Evolutionary conservation across 2,329 filamentous ascomycete genomes (phyloP).

Genomic region (Calonectria hongkongensis): DNA sequence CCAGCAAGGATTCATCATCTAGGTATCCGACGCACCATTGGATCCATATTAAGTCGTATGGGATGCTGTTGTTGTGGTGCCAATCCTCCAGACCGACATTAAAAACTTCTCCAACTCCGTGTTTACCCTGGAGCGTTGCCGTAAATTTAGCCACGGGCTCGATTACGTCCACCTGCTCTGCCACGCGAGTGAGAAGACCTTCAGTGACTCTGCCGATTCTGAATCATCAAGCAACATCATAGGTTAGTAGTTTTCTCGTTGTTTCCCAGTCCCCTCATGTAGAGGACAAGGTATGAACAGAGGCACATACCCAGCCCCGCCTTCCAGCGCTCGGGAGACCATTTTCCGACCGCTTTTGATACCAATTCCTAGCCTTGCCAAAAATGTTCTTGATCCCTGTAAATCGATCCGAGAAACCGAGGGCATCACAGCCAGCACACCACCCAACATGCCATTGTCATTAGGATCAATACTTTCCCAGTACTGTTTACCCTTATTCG

Average conservation of each 20-base stretch:
- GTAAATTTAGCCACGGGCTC: constrained; percentile 92
- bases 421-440: constrained; percentile 63
- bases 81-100: constrained; percentile 85
- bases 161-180: constrained; percentile 85
- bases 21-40: constrained; percentile 94
- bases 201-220: constrained; percentile 90
- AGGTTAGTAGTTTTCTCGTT: not conserved
- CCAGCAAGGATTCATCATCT: constrained; percentile 81
- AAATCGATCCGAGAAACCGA: constrained; percentile 78
- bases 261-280: not conserved
- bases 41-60: constrained; percentile 90
- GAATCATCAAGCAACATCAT: not conserved
- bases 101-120: constrained; percentile 78
- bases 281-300: not conserved
- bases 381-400: constrained; percentile 80
- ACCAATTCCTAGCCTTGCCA: constrained; percentile 77
- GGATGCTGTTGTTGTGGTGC: constrained; percentile 65
- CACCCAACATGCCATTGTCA: constrained; percentile 86
- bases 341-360: constrained; percentile 58
- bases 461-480: constrained; percentile 68
- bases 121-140: constrained; percentile 71
- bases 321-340: constrained; percentile 59
- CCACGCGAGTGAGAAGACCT: constrained; percentile 82
- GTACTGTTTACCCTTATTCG: constrained; percentile 64
- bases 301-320: constrained; percentile 61